phyloP scores from a whole-genome alignment of 495 filamentous ascomycete genomes.

The Immersiella caudata region DNA sequence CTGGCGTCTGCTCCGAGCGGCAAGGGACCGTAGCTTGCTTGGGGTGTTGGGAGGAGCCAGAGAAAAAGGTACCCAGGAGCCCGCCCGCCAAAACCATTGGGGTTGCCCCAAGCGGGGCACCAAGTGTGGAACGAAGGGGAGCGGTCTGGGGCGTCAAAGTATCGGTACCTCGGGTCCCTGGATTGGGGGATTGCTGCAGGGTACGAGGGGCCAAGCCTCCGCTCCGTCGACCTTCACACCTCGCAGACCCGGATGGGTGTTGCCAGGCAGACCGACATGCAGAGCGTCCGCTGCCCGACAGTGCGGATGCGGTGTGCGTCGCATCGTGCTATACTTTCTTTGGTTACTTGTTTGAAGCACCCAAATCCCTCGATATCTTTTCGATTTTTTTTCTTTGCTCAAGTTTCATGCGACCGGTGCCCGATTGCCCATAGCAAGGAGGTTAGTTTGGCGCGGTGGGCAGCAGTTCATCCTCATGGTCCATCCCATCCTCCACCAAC shows the following conservation, averaged over 20 bases:
- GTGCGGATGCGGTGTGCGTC: constrained; percentile 4
- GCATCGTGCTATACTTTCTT: constrained; percentile 2
- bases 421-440: constrained; percentile 8
- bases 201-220: background rate
- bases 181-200: constrained; percentile 16
- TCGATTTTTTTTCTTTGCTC: background rate
- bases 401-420: background rate
- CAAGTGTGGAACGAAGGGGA: constrained; percentile 11
- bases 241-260: background rate
- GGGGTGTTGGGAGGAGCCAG: constrained; percentile 27
- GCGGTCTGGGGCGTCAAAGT: constrained; percentile 37
- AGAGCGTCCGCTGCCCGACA: constrained; percentile 1
- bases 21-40: constrained; percentile 18
- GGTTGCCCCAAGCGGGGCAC: constrained; percentile 36
- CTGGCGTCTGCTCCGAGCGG: constrained; percentile 11
- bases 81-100: constrained; percentile 38
- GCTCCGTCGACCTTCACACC: background rate
- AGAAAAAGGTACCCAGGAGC: constrained; percentile 34
- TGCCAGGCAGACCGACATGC: constrained; percentile 6
- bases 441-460: constrained; percentile 2
- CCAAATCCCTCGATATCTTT: background rate
- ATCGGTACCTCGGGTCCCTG: constrained; percentile 35
- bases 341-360: background rate
- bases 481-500: constrained; percentile 7
- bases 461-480: background rate